Conservation (phyloP, 257 asterid genomes). For the Solanum rostratum region DNA sequence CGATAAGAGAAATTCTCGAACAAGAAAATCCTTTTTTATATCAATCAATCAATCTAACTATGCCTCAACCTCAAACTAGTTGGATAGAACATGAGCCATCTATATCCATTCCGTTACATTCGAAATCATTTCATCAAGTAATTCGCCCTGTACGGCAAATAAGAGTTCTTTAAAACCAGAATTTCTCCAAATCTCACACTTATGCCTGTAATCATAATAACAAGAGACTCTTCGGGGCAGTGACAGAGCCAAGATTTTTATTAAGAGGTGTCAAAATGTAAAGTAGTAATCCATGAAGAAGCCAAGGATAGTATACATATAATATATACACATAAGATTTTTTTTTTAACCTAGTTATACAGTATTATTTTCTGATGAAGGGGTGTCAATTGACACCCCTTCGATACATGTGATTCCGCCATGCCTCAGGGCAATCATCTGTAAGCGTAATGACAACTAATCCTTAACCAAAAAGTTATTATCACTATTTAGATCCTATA, state of each 20-base stretch:
- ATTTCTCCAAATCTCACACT: background rate
- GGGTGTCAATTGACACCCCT: background rate
- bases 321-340: background rate
- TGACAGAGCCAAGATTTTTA: background rate
- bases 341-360: background rate
- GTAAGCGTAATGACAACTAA: background rate
- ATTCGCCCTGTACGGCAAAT: background rate
- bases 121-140: background rate
- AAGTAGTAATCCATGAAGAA: background rate
- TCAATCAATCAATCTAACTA: background rate
- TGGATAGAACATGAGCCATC: background rate
- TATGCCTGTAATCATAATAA: background rate
- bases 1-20: background rate
- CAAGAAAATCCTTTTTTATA: background rate
- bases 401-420: background rate
- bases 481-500: background rate
- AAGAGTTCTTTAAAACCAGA: background rate
- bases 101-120: background rate
- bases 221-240: background rate
- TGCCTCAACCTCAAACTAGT: background rate
- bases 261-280: background rate
- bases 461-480: background rate
- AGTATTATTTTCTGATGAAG: background rate
- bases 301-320: background rate
- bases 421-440: background rate